Percentiles rank a stretch among this genome's conserved stretches.
Evolutionary conservation across 148 eudicot species (phyloP).

Genomic region (Persicaria maculosa): DNA sequence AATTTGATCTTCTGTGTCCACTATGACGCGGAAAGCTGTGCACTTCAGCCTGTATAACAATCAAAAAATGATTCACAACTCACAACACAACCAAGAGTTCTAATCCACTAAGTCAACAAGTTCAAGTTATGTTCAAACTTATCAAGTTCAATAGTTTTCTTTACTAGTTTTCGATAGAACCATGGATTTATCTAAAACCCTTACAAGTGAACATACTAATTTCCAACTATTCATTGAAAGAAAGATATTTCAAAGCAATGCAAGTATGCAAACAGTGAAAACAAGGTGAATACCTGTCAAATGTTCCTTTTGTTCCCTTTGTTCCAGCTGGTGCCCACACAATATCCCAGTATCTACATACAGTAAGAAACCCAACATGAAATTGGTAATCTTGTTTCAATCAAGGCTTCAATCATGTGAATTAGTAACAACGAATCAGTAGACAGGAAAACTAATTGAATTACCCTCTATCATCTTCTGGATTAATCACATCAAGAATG

Average conservation of each 20-base stretch:
- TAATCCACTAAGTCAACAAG: neutral
- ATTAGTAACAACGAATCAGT: neutral
- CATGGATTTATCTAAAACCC: no score
- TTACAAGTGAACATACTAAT: no score
- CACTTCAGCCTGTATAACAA: conserved; percentile 33
- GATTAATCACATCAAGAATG: conserved; percentile 58
- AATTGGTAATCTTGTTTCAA: neutral
- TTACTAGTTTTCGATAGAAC: neutral
- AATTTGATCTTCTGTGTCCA: conserved; percentile 41
- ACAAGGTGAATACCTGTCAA: conserved; percentile 21
- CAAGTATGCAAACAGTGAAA: neutral
- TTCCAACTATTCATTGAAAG: neutral
- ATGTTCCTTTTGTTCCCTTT: conserved; percentile 29
- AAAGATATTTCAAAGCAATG: neutral
- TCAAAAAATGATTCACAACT: neutral
- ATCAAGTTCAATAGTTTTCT: neutral
- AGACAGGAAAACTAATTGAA: neutral
- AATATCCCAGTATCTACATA: conserved; percentile 74
- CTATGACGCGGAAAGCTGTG: conserved; percentile 37
- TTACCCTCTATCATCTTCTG: conserved; percentile 76
- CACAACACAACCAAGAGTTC: neutral
- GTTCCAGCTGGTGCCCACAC: conserved; percentile 52
- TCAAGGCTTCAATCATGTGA: neutral
- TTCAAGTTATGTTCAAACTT: neutral
- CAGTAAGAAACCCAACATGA: neutral